Conservation (phyloP, 2,329 filamentous ascomycete species). For the Colletotrichum tabaci region DNA sequence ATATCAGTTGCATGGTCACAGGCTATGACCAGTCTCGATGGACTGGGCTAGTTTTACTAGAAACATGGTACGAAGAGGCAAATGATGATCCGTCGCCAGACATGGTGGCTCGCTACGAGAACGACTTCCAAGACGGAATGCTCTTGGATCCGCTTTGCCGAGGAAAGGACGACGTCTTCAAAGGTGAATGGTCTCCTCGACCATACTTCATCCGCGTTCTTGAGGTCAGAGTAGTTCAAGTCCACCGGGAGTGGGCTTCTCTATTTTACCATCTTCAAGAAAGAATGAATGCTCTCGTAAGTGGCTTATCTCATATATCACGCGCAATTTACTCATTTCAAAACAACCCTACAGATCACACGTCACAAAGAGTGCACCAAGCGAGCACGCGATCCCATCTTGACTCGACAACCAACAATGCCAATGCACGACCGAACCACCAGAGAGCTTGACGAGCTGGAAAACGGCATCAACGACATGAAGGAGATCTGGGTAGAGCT, state of each 20-base stretch:
- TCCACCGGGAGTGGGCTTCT: not conserved
- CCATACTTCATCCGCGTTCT: not conserved
- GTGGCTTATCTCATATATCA: not conserved
- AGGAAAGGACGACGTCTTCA: not conserved
- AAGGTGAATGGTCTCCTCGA: not conserved
- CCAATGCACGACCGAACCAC: not conserved
- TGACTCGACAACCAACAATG: not conserved
- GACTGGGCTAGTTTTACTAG: not conserved
- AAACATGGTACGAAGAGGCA: conserved; percentile 10
- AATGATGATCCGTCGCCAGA: not conserved
- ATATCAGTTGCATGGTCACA: not conserved
- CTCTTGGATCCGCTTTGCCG: not conserved
- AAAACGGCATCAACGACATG: rapidly evolving
- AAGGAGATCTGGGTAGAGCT: not conserved
- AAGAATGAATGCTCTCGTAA: not conserved
- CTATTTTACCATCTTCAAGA: not conserved
- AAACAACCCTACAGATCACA: not conserved
- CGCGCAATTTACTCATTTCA: not conserved
- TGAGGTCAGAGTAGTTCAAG: not conserved
- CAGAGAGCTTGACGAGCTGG: not conserved
- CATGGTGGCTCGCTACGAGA: conserved; percentile 7
- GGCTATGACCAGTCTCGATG: not conserved
- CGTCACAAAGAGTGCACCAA: not conserved
- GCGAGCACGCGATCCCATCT: not conserved
- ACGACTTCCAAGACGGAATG: not conserved